Conservation (phyloP, 2,329 filamentous ascomycete genomes). For the Monilinia aucupariae region DNA sequence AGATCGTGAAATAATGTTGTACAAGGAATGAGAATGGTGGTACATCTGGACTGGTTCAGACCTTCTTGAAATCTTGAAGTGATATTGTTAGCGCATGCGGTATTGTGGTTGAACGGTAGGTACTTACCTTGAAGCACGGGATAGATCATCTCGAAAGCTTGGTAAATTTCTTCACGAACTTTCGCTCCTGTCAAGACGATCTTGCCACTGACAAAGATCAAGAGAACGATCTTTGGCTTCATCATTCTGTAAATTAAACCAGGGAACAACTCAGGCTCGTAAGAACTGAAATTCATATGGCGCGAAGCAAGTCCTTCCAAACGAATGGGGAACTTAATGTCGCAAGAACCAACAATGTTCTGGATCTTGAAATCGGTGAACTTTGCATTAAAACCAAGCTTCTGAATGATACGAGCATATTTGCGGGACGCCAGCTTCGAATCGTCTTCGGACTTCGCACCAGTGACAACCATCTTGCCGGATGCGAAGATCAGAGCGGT, state of each 20-base stretch:
- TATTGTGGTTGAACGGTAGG: neutral
- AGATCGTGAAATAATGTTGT: conserved; percentile 30
- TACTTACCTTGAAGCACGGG: conserved; percentile 78
- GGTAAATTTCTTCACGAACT: conserved; percentile 96
- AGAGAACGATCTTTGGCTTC: conserved; percentile 96
- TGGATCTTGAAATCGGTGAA: conserved; percentile 99
- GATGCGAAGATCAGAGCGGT: conserved; percentile 96
- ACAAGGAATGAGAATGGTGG: conserved; percentile 7
- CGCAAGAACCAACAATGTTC: conserved; percentile 97
- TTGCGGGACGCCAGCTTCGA: conserved; percentile 95
- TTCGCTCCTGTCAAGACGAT: conserved; percentile 97
- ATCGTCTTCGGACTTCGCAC: conserved; percentile 96
- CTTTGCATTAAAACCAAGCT: conserved; percentile 98
- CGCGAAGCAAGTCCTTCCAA: conserved; percentile 91
- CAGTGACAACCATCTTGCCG: conserved; percentile 99
- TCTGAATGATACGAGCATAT: conserved; percentile 98
- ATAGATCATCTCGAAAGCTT: conserved; percentile 95
- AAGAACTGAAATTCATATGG: conserved; percentile 99
- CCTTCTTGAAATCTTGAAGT: conserved; percentile 36
- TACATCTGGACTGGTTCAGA: conserved; percentile 26
- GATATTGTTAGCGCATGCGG: conserved; percentile 22
- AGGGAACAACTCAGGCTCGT: conserved; percentile 97
- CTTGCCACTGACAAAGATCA: conserved; percentile 98
- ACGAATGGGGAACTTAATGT: conserved; percentile 99
- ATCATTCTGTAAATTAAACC: conserved; percentile 99